Base-by-base conservation (phyloP, 192 early-diverging fungal genomes). In the Glomus cerebriforme region DNA sequence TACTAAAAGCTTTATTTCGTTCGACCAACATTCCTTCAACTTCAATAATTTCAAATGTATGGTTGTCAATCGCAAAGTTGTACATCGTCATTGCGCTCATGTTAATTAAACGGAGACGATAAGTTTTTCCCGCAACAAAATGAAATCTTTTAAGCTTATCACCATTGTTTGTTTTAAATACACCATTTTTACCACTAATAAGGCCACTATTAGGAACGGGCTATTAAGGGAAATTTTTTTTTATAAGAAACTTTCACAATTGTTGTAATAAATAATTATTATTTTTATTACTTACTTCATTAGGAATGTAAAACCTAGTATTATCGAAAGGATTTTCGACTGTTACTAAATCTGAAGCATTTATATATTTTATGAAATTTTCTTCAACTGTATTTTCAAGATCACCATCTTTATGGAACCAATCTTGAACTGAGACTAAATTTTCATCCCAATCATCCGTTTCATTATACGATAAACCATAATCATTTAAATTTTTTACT, bases 91-190 rank as follows among this genome's bases (percentile, higher is more conserved):
- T 82, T 19, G 92, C 87, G 10, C 80, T 90, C 88, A 92, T 91
- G 80, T 91, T 92, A 84, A 96, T 89, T 47, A 96, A 69, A 8
- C 95, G 91, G 65, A 96, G 76, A 32, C 93, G 90, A 84, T 94
- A 94, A 10, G 88, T 92, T 82, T 92, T 93, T 59, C 91, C 91
- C 1, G 92, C 85, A 60, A 58, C 77, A 79, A 96, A 91, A 34
- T 73, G 65, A 49, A 92, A 81, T 35, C n/a, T n/a, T n/a, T n/a
- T n/a, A n/a, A n/a, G n/a, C n/a, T n/a, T n/a, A n/a, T n/a, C n/a
- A n/a, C n/a, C n/a, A n/a, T n/a, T n/a, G n/a, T n/a, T n/a, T n/a
- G n/a, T n/a, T n/a, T n/a, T n/a, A n/a, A n/a, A n/a, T n/a, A n/a
- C n/a, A n/a, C n/a, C n/a, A n/a, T 49, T 69, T 9, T 82, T 82